phyloP scores from a whole-genome alignment of 371 early-diverging fungal genomes.

The Coemansia sp. region DNA sequence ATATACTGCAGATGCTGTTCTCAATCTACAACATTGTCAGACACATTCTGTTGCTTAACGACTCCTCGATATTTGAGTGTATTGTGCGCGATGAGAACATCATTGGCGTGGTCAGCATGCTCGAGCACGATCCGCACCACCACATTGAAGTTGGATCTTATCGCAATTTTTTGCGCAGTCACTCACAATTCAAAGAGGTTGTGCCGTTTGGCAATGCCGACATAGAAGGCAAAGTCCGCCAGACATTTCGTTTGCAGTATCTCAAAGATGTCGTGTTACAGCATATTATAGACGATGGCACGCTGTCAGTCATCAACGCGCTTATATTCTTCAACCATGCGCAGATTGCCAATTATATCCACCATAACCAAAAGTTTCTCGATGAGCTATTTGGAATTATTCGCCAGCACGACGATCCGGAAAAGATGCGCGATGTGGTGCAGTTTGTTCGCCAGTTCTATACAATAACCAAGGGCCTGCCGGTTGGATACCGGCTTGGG shows the following conservation, averaged over 20 bases:
- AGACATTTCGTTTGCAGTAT: constrained; percentile 79
- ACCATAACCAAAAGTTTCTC: constrained; percentile 64
- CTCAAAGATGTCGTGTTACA: constrained; percentile 78
- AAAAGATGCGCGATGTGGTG: constrained; percentile 65
- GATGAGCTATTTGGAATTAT: constrained; percentile 66
- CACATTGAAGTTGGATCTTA: constrained; percentile 68
- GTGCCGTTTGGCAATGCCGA: constrained; percentile 70
- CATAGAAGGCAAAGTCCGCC: constrained; percentile 71
- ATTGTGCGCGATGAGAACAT: constrained; percentile 73
- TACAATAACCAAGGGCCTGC: constrained; percentile 67
- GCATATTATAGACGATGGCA: constrained; percentile 69
- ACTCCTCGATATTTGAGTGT: constrained; percentile 65
- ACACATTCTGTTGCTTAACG: constrained; percentile 69
- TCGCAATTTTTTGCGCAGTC: constrained; percentile 62
- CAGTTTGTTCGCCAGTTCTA: constrained; percentile 76
- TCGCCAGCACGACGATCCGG: constrained; percentile 53
- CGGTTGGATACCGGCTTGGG: constrained; percentile 57
- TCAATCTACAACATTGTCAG: constrained; percentile 68
- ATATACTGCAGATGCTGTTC: constrained; percentile 69
- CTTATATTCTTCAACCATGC: constrained; percentile 76
- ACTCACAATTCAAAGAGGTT: constrained; percentile 68
- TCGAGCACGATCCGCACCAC: constrained; percentile 82
- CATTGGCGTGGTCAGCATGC: constrained; percentile 66
- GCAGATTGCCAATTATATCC: constrained; percentile 74
- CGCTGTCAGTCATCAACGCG: constrained; percentile 65